Percentiles rank a stretch among this genome's conserved stretches.
These are phyloP conservation scores for Crepidotus sp. DNA, from an alignment of 1,284 basidiomycete genomes.

Conservation along the genomic window DNA sequence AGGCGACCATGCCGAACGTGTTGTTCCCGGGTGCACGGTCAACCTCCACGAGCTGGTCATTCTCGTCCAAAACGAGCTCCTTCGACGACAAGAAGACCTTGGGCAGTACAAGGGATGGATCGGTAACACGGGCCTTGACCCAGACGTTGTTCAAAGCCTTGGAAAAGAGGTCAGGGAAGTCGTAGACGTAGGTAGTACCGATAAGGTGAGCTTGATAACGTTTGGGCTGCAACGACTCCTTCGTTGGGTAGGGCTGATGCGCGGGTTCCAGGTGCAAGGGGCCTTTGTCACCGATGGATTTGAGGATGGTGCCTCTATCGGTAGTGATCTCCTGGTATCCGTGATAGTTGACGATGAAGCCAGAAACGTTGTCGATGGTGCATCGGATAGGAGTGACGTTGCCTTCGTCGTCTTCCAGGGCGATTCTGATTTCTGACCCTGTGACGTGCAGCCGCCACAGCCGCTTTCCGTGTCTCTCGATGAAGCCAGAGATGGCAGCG, in stretches of 20 bases:
- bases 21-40: slow-evolving; percentile 91
- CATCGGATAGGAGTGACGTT: slow-evolving; percentile 94
- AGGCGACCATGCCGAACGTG: slow-evolving; percentile 95
- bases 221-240: slow-evolving; percentile 98
- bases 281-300: slow-evolving; percentile 93
- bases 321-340: slow-evolving; percentile 98
- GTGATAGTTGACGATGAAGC: slow-evolving; percentile 97
- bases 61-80: slow-evolving; percentile 92
- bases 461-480: slow-evolving; percentile 95
- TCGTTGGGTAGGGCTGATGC: slow-evolving; percentile 89
- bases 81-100: slow-evolving; percentile 74
- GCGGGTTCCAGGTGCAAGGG: slow-evolving; percentile 91
- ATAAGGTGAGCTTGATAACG: slow-evolving; percentile 99
- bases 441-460: slow-evolving; percentile 98
- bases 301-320: slow-evolving; percentile 91
- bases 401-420: slow-evolving; percentile 88
- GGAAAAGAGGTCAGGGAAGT: slow-evolving; percentile 97
- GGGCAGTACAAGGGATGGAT: slow-evolving; percentile 66
- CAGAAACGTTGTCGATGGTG: slow-evolving; percentile 97
- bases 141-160: slow-evolving; percentile 94
- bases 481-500: slow-evolving; percentile 93
- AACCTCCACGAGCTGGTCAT: slow-evolving; percentile 85
- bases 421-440: slow-evolving; percentile 93
- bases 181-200: slow-evolving; percentile 97
- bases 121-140: slow-evolving; percentile 61